These are phyloP conservation scores for Cephaloascus fragrans DNA, from an alignment of 805 yeast genomes.

Conservation along the genomic window DNA sequence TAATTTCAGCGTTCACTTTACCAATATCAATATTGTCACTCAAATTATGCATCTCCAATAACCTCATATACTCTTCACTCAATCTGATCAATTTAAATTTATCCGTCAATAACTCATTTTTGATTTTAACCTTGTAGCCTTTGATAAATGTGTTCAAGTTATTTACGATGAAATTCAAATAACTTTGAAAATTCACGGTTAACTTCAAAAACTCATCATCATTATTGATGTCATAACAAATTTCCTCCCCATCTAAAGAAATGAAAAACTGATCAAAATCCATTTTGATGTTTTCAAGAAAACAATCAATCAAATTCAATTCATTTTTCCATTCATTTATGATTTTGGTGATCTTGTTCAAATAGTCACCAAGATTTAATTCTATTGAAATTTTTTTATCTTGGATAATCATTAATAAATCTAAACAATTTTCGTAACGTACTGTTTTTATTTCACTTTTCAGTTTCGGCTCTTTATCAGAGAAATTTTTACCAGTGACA, in stretches of 20 bases:
- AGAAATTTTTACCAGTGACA: no score
- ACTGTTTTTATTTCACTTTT: not conserved
- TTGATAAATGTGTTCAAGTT: not conserved
- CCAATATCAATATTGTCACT: not conserved
- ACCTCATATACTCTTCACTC: not conserved
- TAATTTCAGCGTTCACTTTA: not conserved
- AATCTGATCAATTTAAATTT: not conserved
- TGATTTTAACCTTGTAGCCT: not conserved
- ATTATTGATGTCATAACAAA: not conserved
- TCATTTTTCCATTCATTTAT: not conserved
- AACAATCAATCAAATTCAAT: not conserved
- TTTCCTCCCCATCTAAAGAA: no score
- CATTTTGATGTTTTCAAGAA: not conserved
- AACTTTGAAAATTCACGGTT: not conserved
- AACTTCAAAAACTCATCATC: not conserved
- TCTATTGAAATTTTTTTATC: not conserved
- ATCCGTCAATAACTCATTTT: not conserved
- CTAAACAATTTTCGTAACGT: not conserved
- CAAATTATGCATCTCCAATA: not conserved
- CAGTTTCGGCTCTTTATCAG: not conserved
- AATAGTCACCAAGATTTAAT: not conserved
- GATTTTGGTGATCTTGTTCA: not conserved
- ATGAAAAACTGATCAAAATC: not conserved
- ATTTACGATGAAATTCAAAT: not conserved
- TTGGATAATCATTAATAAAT: no score